These are phyloP conservation scores for Salvia rosmarinus DNA, from an alignment of 257 asterid species.

Conservation along the genomic window DNA sequence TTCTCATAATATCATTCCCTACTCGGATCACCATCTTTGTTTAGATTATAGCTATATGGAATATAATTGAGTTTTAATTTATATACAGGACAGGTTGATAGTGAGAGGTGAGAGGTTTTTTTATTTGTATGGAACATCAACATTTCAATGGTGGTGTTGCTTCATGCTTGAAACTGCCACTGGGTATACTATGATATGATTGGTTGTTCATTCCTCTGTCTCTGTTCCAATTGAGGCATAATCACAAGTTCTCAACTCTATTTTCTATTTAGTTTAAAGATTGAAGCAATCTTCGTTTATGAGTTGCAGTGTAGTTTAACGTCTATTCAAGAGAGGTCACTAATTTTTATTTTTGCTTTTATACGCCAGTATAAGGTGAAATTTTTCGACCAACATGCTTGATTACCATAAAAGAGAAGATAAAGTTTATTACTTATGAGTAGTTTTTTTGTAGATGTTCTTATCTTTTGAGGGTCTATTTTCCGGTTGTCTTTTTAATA, in stretches of 20 bases:
- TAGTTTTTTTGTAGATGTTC: too few species aligned
- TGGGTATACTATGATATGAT: slow-evolving; percentile 27
- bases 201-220: slow-evolving; percentile 8
- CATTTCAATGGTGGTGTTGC: slow-evolving; percentile 23
- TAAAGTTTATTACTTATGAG: too few species aligned
- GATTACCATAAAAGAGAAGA: too few species aligned
- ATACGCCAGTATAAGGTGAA: not conserved
- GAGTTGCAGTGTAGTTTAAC: not conserved
- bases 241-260: not conserved
- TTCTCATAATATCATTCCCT: slow-evolving; percentile 16
- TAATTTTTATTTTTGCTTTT: too few species aligned
- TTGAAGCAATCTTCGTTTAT: not conserved
- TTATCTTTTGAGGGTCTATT: too few species aligned
- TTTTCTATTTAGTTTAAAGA: not conserved
- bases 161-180: slow-evolving; percentile 15
- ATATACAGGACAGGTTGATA: slow-evolving; percentile 33
- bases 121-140: slow-evolving; percentile 30
- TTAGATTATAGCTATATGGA: slow-evolving; percentile 20
- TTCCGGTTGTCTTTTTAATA: too few species aligned
- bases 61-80: slow-evolving; percentile 17
- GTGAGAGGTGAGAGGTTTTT: slow-evolving; percentile 19
- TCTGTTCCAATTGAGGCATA: too few species aligned
- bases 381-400: not conserved
- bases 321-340: not conserved
- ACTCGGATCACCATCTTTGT: slow-evolving; percentile 22